These are phyloP conservation scores for Pisolithus thermaeus DNA, from an alignment of 1,284 basidiomycete genomes.

Conservation along the genomic window DNA sequence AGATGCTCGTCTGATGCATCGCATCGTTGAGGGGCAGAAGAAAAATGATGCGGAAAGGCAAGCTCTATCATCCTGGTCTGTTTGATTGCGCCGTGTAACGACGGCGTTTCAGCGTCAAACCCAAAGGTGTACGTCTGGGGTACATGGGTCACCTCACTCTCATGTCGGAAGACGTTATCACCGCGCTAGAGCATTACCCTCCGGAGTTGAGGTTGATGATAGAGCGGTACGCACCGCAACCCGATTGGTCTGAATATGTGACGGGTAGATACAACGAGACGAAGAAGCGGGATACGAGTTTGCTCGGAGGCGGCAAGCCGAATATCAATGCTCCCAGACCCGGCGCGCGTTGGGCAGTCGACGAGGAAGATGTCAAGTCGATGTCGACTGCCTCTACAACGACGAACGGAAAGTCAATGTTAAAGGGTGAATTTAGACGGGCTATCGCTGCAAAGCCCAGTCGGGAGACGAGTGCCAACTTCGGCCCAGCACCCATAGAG, in stretches of 20 bases:
- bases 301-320: constrained; percentile 82
- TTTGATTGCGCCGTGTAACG: constrained; percentile 7
- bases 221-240: constrained; percentile 61
- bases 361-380: constrained; percentile 53
- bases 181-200: constrained; percentile 81
- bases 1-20: constrained; percentile 72
- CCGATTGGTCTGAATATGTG: constrained; percentile 87
- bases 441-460: constrained; percentile 36
- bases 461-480: constrained; percentile 58
- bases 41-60: constrained; percentile 73
- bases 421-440: constrained; percentile 56
- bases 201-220: constrained; percentile 67
- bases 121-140: constrained; percentile 74
- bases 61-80: constrained; percentile 16
- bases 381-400: constrained; percentile 20
- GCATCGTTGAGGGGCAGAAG: constrained; percentile 80
- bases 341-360: constrained; percentile 59
- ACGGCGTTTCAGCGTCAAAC: constrained; percentile 43
- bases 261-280: constrained; percentile 79
- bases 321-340: constrained; percentile 35
- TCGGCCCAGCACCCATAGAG: constrained; percentile 51
- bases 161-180: constrained; percentile 87
- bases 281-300: constrained; percentile 73
- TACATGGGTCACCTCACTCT: constrained; percentile 98
- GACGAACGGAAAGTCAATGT: constrained; percentile 17